Evolutionary conservation across 2,329 filamentous ascomycete species (phyloP), one percentile per base, ranked within the genome.

Genomic region (Ophiostoma australiae): DNA sequence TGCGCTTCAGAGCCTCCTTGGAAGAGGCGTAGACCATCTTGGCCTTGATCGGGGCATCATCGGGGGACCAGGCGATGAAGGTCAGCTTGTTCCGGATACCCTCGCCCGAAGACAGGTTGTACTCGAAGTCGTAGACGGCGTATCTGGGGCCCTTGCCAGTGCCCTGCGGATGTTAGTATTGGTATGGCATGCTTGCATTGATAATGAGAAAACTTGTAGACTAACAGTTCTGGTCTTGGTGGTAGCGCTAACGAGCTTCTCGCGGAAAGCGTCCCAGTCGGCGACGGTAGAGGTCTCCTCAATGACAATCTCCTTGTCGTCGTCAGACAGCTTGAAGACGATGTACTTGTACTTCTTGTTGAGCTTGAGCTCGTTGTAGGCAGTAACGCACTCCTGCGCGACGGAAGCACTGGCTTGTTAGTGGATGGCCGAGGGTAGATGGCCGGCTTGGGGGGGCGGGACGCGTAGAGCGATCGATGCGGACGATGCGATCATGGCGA

Each of bases 1-100:
- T 82, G 81, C 90, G 89, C 87, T 93, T 94, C 76, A 95, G 86
- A 72, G 91, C 90, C 77, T 94, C 91, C 85, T 94, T 95, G 81
- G 92, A 95, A 69, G 92, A 91, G 77, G 91, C 91, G 85, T 94
- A 95, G 81, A 93, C 86, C 92, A 95, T 95, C 86, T 93, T 93
- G 82, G 90, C 86, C 91, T 90, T 90, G 81, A 93, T 85, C 75
- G 86, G 83, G 75, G 92, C 91, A 86, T 93, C 89, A 87, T 95
- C 91, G 72, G 91, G 91, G 74, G 90, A 90, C 91, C 91, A 94
- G 76, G 89, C 85, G 76, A 93, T 88, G 83, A 93, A 92, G 78
- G 88, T 87, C 77, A 93, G 55, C 48, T 61, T 63, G 68, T 86
- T 89, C 87, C 90, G 88, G 78, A 84, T 84, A 77, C 91, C 91